These are phyloP conservation scores for Choanephora cucurbitarum DNA, from an alignment of 371 early-diverging fungal genomes.

Conservation along the genomic window DNA sequence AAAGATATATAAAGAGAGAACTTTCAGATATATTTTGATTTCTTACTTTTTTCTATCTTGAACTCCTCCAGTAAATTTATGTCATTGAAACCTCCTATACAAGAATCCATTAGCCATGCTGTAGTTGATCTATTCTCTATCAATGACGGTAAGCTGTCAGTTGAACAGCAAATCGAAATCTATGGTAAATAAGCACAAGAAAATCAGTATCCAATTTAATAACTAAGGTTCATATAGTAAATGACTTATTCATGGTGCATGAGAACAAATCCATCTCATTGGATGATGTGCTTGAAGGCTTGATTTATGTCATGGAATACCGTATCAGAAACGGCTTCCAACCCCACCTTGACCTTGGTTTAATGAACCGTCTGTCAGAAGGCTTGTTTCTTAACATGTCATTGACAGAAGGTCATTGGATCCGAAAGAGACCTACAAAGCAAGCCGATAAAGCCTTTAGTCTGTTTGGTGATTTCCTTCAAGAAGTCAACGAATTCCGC, in stretches of 20 bases:
- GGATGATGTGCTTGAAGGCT: conserved; percentile 83
- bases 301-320: conserved; percentile 94
- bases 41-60: too few relatives aligned
- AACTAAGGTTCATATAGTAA: conserved; percentile 46
- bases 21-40: too few relatives aligned
- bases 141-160: conserved; percentile 67
- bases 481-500: conserved; percentile 79
- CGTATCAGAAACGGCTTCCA: conserved; percentile 85
- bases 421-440: conserved; percentile 64
- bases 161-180: conserved; percentile 86
- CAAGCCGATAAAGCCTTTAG: conserved; percentile 88
- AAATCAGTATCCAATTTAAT: too few relatives aligned
- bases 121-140: conserved; percentile 41
- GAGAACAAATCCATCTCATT: conserved; percentile 77
- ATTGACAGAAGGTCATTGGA: conserved; percentile 63
- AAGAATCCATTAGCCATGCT: conserved; percentile 28
- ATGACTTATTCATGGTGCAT: conserved; percentile 68
- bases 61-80: conserved; percentile 10
- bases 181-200: conserved; percentile 70
- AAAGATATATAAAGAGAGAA: too few relatives aligned
- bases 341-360: conserved; percentile 73
- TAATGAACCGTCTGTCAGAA: conserved; percentile 87
- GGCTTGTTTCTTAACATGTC: conserved; percentile 81
- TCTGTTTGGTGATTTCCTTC: conserved; percentile 92
- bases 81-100: conserved; percentile 19